Base-by-base conservation (phyloP, 805 yeast genomes). In the Priceomyces melissophilus region DNA sequence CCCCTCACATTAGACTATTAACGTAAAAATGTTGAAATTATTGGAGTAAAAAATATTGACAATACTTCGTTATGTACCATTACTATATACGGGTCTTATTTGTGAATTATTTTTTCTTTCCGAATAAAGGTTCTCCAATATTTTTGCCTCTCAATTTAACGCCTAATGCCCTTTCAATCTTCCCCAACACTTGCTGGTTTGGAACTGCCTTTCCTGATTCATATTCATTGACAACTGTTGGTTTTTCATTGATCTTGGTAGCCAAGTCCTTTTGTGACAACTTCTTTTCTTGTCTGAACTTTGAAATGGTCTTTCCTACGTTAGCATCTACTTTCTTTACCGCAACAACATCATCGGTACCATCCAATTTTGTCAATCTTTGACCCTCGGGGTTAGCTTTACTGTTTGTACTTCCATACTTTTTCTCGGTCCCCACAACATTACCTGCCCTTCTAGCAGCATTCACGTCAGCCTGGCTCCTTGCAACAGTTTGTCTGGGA, bases 121-220 rank as follows among this genome's bases (percentile, higher is more conserved):
- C 74, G 53, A 77, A 77, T 52, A 93, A 74, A 27, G 98, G 96
- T 56, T 82, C 81, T 48, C 99, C 99, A 57, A 93, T 85, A 66
- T 83, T 85, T 73, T 91, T 90, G 61, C 99, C 99, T 72, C 98
- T 81, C 61, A 93, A 79, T 71, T 89, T 93, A 49, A 93, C 84
- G 52, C 98, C 98, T 55, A 93, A 75, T 32, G 84, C 95, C 67
- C 96, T 80, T 73, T 93, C 98, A 64, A 93, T 69, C 73, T 93
- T 93, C 41, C 84, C 90, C 57, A 93, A 76, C 39, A 93, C 67
- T 69, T 90, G 98, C 73, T 93, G 99, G 73, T 87, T 90, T 43
- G 99, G 99, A 51, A 85, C 80, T 34, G 96, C 99, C 61, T 95
- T 82, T 44, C 96, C 97, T 42, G 95, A 87, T 73, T 93, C 99